Evolutionary conservation across 768 basidiomycete genomes (phyloP).

Genomic region (Hericium erinaceus): DNA sequence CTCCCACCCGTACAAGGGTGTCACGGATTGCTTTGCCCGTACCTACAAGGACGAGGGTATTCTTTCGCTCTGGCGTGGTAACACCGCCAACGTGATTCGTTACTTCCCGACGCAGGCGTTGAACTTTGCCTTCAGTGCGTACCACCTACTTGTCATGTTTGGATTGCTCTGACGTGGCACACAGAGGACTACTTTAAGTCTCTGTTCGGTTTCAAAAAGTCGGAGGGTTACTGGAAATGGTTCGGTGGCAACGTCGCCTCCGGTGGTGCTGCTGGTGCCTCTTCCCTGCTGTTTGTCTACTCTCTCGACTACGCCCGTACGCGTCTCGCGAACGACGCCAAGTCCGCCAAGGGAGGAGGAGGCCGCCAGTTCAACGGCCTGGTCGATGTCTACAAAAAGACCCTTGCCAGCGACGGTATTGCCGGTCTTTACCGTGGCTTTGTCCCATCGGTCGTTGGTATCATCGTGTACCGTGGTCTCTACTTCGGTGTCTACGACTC

Average conservation of each 20-base stretch:
- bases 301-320: constrained; percentile 99
- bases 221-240: constrained; percentile 96
- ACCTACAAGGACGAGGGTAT: constrained; percentile 95
- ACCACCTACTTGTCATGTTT: background rate
- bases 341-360: constrained; percentile 88
- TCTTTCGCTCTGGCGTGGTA: constrained; percentile 95
- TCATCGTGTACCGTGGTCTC: constrained; percentile 99
- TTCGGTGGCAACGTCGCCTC: constrained; percentile 97
- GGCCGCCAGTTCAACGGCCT: constrained; percentile 98
- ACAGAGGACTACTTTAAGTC: constrained; percentile 98
- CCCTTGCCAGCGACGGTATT: constrained; percentile 93
- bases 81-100: constrained; percentile 99
- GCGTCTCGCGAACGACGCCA: constrained; percentile 95
- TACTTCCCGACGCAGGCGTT: constrained; percentile 99
- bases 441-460: constrained; percentile 97
- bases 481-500: constrained; percentile 98
- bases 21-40: constrained; percentile 83
- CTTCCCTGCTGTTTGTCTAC: constrained; percentile 98
- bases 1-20: constrained; percentile 91
- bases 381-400: constrained; percentile 96
- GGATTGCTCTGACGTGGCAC: constrained; percentile 12
- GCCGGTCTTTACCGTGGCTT: constrained; percentile 99
- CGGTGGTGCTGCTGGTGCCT: constrained; percentile 99
- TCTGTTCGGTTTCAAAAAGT: constrained; percentile 96
- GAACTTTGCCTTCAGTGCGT: constrained; percentile 99